Percentiles rank a stretch among this genome's conserved stretches.
phyloP scores from a whole-genome alignment of 1,284 basidiomycete species.

The Ustilago shanxiensis region DNA sequence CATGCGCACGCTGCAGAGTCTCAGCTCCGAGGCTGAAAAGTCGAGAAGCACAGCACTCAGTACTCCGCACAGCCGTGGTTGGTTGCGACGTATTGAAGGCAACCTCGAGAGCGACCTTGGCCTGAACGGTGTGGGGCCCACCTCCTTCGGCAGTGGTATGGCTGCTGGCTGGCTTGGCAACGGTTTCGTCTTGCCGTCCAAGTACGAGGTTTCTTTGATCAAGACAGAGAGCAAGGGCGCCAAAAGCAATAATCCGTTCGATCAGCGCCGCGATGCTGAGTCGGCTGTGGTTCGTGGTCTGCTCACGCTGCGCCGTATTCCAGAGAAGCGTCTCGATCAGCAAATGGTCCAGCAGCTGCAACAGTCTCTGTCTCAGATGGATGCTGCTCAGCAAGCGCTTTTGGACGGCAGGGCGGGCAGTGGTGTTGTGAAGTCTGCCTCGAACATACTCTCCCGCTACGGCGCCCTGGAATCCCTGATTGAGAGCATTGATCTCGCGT shows the following conservation, averaged over 20 bases:
- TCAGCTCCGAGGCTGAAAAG: constrained; percentile 47
- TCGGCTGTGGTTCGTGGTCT: constrained; percentile 47
- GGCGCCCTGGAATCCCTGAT: constrained; percentile 41
- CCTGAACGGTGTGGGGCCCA: constrained; percentile 49
- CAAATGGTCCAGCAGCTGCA: constrained; percentile 22
- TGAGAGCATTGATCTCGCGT: constrained; percentile 61
- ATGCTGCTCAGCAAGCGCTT: constrained; percentile 4
- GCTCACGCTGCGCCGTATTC: constrained; percentile 51
- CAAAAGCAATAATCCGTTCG: constrained; percentile 51
- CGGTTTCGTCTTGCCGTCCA: constrained; percentile 68
- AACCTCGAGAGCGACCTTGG: constrained; percentile 53
- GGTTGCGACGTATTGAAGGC: constrained; percentile 48
- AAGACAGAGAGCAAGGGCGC: constrained; percentile 42
- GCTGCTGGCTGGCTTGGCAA: constrained; percentile 69
- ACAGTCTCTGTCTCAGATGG: constrained; percentile 6
- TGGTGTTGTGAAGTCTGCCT: not conserved
- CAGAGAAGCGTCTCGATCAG: constrained; percentile 37
- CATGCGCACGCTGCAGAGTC: constrained; percentile 40
- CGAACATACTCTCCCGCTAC: constrained; percentile 22
- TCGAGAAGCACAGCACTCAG: constrained; percentile 41
- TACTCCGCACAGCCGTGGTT: constrained; percentile 37
- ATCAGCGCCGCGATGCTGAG: constrained; percentile 52
- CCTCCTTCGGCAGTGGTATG: constrained; percentile 65
- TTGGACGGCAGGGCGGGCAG: not conserved
- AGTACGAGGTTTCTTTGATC: constrained; percentile 54